Base-by-base conservation (phyloP, 306 rosid genomes). In the Vigna hirtella region DNA sequence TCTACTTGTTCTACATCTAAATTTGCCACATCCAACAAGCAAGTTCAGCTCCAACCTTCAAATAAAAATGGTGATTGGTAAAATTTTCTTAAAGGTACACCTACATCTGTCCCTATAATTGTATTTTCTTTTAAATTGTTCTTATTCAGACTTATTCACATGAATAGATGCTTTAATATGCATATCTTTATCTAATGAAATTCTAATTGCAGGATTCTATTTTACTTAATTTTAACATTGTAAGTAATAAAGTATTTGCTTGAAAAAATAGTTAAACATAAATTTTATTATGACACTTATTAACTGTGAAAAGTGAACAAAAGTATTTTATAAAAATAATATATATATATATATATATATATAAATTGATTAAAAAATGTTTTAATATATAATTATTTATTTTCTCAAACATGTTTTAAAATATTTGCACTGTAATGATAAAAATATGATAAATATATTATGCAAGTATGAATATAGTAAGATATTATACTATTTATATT, bases 1-100 rank as follows among this genome's bases (percentile, higher is more conserved):
- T 77, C 85, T 56, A 72, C 32, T 74, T 73, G 49, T 76, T 34
- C 67, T 76, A 50, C 70, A 61, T 42, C 71, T 57, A 36, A 4
- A 13, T 64, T 57, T 70, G 65, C 5, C 72, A 43, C 12, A 0
- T 20, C 2, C 22, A 59, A 18, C n/a, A 22, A 22, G 16, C 17
- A n/a, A 45, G 38, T 69, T 20, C 56, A 69, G 30, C 75, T 64
- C 10, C 55, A 74, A 74, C 30, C 47, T 74, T 74, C 18, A 28
- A 59, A 26, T 14, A 42, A 36, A 43, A 48, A 64, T 9, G 28
- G 49, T 62, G 7, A 62, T 62, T 30, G 24, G 47, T 62, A 62
- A 62, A 62, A 34, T 16, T 61, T 62, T 61, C 42, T 30, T 59
- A 34, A 7, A 30, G 5, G 34, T 43, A 13, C 8, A 16, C 24